Evolutionary conservation across 108 stramenopile genomes (phyloP).

Genomic region (Nitzschia sp.): DNA sequence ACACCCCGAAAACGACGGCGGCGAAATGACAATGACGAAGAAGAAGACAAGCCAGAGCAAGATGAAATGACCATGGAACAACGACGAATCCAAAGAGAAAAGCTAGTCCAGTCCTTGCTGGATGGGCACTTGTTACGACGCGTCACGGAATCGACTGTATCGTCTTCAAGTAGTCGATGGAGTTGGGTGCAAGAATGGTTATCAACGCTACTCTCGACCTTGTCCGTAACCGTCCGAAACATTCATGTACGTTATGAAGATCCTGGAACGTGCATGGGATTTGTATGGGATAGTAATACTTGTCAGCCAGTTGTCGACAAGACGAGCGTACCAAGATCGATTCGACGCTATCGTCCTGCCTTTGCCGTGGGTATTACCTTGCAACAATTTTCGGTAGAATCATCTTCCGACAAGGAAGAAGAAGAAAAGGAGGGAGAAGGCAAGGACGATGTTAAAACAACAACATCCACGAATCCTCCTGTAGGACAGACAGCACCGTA

Average conservation of each 20-base stretch:
- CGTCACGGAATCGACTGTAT: constrained; percentile 35
- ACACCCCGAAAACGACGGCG: constrained; percentile 39
- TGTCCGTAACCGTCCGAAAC: constrained; percentile 66
- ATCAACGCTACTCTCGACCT: constrained; percentile 47
- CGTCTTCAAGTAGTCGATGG: constrained; percentile 16
- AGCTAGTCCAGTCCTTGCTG: constrained; percentile 31
- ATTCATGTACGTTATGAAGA: constrained; percentile 82
- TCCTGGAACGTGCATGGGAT: constrained; percentile 63
- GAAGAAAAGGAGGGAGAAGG: not conserved
- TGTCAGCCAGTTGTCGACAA: not conserved
- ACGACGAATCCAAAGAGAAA: constrained; percentile 29
- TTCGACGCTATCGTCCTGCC: constrained; percentile 43
- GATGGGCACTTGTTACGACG: constrained; percentile 37
- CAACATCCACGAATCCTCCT: not conserved
- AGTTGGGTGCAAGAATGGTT: constrained; percentile 44
- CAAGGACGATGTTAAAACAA: constrained; percentile 19
- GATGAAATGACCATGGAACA: constrained; percentile 6
- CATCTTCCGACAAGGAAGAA: constrained; percentile 21
- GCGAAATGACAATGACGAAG: constrained; percentile 4
- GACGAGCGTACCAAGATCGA: not conserved
- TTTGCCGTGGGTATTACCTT: constrained; percentile 72
- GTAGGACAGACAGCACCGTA: not conserved
- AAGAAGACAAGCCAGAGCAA: constrained; percentile 2
- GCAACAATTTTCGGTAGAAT: constrained; percentile 54
- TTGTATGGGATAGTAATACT: constrained; percentile 40